Evolutionary conservation across 2,329 filamentous ascomycete genomes (phyloP).

Genomic region (Pseudopyricularia cyperi): DNA sequence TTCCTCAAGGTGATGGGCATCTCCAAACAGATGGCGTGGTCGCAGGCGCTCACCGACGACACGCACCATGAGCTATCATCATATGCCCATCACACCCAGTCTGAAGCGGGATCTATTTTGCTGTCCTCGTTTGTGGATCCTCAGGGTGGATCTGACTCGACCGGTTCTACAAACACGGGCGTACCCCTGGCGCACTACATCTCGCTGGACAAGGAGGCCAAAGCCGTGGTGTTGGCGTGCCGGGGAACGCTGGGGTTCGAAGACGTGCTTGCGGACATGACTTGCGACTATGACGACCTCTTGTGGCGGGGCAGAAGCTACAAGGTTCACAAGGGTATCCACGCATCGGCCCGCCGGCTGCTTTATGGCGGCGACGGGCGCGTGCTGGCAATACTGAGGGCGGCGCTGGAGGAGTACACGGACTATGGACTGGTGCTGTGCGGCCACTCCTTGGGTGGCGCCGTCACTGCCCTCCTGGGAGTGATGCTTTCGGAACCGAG

Average conservation of each 20-base stretch:
- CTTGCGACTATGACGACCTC: slow-evolving; percentile 58
- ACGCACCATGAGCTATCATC: slow-evolving; percentile 48
- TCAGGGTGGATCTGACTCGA: slow-evolving; percentile 51
- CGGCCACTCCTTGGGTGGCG: slow-evolving; percentile 57
- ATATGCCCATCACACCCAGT: slow-evolving; percentile 49
- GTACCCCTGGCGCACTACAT: slow-evolving; percentile 64
- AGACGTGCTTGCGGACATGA: slow-evolving; percentile 61
- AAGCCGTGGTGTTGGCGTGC: slow-evolving; percentile 59
- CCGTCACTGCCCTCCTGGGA: slow-evolving; percentile 56
- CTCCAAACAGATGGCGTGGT: slow-evolving; percentile 31
- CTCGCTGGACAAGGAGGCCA: slow-evolving; percentile 57
- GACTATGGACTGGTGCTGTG: slow-evolving; percentile 59
- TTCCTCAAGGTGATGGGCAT: slow-evolving; percentile 53
- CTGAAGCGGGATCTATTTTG: slow-evolving; percentile 44
- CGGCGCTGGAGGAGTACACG: slow-evolving; percentile 51
- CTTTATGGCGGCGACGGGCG: slow-evolving; percentile 54
- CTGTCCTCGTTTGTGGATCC: slow-evolving; percentile 60
- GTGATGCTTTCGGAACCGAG: slow-evolving; percentile 58
- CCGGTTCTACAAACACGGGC: slow-evolving; percentile 50
- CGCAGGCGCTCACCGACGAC: slow-evolving; percentile 22
- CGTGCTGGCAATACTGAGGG: slow-evolving; percentile 52
- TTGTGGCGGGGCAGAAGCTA: slow-evolving; percentile 50
- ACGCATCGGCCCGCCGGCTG: slow-evolving; percentile 55
- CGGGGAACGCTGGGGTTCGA: slow-evolving; percentile 62
- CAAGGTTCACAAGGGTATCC: slow-evolving; percentile 63